These are phyloP conservation scores for Bryum argenteum DNA, from an alignment of 225 moss, liverwort and hornwort genomes.

Conservation along the genomic window DNA sequence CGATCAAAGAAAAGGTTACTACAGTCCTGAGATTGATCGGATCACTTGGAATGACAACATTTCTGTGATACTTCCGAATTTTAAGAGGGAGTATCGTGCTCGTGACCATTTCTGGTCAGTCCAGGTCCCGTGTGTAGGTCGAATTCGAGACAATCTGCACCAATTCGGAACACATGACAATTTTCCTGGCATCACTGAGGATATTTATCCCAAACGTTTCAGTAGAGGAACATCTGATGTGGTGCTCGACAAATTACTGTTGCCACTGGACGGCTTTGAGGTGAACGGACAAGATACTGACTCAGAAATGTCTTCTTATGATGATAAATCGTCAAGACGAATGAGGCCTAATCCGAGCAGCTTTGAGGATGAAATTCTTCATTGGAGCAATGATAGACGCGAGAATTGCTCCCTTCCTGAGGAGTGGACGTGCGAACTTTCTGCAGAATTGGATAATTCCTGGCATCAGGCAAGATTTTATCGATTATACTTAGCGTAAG, in stretches of 20 bases:
- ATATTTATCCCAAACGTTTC: slow-evolving; percentile 21
- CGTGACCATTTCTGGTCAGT: slow-evolving; percentile 33
- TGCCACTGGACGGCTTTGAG: slow-evolving; percentile 24
- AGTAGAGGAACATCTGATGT: slow-evolving; percentile 14
- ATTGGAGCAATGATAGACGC: slow-evolving; percentile 24
- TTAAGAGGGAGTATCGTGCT: slow-evolving; percentile 28
- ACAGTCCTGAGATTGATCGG: slow-evolving; percentile 23
- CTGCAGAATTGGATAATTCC: slow-evolving; percentile 26
- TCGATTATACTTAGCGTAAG: not conserved
- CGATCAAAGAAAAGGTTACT: slow-evolving; percentile 8
- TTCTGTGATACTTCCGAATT: slow-evolving; percentile 11
- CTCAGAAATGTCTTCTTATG: slow-evolving; percentile 18
- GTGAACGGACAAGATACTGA: slow-evolving; percentile 23
- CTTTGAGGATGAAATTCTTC: slow-evolving; percentile 28
- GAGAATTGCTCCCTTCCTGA: slow-evolving; percentile 18
- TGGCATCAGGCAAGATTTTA: slow-evolving; percentile 30
- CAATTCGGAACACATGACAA: slow-evolving; percentile 22
- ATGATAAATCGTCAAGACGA: slow-evolving; percentile 33
- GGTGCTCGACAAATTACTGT: slow-evolving; percentile 26
- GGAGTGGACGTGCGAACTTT: slow-evolving; percentile 33
- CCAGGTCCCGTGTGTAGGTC: slow-evolving; percentile 17
- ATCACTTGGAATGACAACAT: slow-evolving; percentile 32
- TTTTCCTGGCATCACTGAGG: slow-evolving; percentile 21
- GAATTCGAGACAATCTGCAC: slow-evolving; percentile 9
- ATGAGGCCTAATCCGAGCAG: slow-evolving; percentile 20